A percentile compares a stretch with the other conserved stretches of the same genome.
These are phyloP conservation scores for Histomonas meleagridis DNA, from an alignment of 208 protist species.

Conservation along the genomic window DNA sequence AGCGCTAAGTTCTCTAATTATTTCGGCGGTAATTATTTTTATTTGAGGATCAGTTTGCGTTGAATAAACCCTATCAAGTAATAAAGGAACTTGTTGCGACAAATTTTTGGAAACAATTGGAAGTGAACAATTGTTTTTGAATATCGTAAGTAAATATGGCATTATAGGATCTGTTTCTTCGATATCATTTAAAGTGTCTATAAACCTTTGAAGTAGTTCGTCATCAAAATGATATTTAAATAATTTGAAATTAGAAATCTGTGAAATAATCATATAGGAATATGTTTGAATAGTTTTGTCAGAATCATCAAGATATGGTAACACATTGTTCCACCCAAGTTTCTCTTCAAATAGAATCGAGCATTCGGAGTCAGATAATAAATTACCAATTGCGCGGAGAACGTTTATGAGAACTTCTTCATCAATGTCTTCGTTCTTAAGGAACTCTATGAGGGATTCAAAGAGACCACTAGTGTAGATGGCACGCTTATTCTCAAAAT, in stretches of 20 bases:
- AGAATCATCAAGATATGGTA: conserved; percentile 2
- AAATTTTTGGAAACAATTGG: neutral
- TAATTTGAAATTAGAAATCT: neutral
- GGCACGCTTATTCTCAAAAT: neutral
- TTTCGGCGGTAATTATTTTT: neutral
- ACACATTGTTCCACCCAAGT: neutral
- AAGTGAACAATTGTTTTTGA: neutral
- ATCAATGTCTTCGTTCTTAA: neutral
- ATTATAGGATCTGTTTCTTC: conserved; percentile 28
- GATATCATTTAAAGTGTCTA: neutral
- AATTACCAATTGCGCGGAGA: neutral
- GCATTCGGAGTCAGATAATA: neutral
- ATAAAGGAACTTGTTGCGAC: neutral
- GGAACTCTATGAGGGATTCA: neutral
- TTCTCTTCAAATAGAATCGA: neutral
- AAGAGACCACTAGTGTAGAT: neutral
- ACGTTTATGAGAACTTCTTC: conserved; percentile 24
- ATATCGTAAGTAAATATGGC: neutral
- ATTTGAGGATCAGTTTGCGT: neutral
- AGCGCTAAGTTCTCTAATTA: neutral
- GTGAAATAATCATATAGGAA: conserved; percentile 4
- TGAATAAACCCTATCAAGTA: conserved; percentile 18
- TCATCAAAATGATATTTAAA: conserved; percentile 35
- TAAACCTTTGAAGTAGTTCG: neutral
- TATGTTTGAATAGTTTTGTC: neutral